Evolutionary conservation across 768 basidiomycete genomes (phyloP).

Genomic region (Epithele typhae): DNA sequence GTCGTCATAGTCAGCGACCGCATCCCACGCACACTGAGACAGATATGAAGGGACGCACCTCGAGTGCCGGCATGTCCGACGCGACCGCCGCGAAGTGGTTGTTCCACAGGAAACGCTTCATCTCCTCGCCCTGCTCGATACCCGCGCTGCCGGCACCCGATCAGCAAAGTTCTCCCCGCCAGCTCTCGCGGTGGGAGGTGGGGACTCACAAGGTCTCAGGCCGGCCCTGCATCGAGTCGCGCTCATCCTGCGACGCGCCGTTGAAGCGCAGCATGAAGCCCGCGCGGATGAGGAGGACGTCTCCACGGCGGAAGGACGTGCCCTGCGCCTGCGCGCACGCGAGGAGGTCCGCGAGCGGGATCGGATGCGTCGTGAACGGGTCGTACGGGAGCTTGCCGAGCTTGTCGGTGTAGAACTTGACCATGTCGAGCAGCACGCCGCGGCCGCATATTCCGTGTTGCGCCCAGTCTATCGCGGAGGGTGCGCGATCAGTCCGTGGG

Average conservation of each 20-base stretch:
- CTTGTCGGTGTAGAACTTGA: conserved; percentile 43
- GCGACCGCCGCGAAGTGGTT: conserved; percentile 71
- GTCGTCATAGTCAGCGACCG: background rate
- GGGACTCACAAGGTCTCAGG: conserved; percentile 50
- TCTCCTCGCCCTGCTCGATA: conserved; percentile 63
- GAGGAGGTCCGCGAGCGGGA: conserved; percentile 50
- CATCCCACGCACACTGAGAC: no score
- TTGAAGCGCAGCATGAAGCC: conserved; percentile 62
- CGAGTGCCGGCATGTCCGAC: conserved; percentile 63
- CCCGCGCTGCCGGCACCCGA: conserved; percentile 65
- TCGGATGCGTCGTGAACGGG: conserved; percentile 53
- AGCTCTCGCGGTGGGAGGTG: no score
- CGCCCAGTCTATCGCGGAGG: conserved; percentile 51
- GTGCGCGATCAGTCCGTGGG: conserved; percentile 26
- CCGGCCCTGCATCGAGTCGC: conserved; percentile 37
- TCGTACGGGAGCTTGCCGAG: conserved; percentile 49
- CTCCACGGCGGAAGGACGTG: conserved; percentile 52
- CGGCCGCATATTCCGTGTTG: conserved; percentile 67
- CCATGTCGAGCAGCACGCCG: conserved; percentile 63
- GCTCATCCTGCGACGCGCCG: conserved; percentile 36
- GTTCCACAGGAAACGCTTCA: conserved; percentile 75
- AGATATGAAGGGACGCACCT: conserved; percentile 54
- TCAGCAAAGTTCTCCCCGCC: no score
- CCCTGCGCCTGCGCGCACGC: conserved; percentile 57
- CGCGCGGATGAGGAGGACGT: conserved; percentile 56